Conservation (phyloP, 805 yeast species). For the Peterozyma toletana region DNA sequence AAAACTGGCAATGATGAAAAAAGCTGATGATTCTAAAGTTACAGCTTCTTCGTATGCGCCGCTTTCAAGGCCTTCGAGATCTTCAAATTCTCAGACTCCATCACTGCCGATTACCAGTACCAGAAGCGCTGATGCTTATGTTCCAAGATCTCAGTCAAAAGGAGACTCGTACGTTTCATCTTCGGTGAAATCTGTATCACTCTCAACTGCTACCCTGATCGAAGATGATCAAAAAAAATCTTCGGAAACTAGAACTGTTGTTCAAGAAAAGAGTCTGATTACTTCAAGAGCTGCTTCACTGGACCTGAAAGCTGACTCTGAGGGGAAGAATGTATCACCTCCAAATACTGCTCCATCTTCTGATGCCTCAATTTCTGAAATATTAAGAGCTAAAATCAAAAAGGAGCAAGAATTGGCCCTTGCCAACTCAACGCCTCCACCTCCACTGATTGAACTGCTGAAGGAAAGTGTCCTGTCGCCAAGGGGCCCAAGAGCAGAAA, state of each 20-base stretch:
- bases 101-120: not conserved
- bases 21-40: not conserved
- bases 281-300: not conserved
- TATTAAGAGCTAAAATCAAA: constrained; percentile 2
- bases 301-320: not conserved
- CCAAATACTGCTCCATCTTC: not conserved
- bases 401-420: not conserved
- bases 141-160: not conserved
- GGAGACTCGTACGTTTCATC: too few species aligned
- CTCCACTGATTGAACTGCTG: too few species aligned
- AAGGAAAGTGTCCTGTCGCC: not conserved
- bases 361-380: not conserved
- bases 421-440: not conserved
- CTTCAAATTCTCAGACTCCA: not conserved
- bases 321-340: not conserved
- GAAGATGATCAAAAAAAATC: not conserved
- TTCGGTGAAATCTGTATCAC: too few species aligned
- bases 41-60: not conserved
- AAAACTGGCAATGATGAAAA: not conserved
- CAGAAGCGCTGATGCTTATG: not conserved
- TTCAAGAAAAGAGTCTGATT: not conserved
- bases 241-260: not conserved
- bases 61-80: not conserved
- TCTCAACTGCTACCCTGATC: too few species aligned
- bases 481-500: not conserved